Conservation (phyloP, 441 rosid species). For the Populus hybrid region DNA sequence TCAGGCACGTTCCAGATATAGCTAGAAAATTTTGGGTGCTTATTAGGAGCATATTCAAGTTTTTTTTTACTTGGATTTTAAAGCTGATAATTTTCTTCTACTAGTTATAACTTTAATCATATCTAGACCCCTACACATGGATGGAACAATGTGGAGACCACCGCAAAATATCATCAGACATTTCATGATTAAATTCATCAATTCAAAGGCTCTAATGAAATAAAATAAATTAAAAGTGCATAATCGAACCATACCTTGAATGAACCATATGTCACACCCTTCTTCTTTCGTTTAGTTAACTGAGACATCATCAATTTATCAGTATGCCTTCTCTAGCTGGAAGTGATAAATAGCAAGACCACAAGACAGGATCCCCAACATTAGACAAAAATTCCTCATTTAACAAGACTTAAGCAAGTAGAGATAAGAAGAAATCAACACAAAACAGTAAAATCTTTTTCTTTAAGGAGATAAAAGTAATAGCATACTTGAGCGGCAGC, state of each 20-base stretch:
- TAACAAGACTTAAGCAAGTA: neutral
- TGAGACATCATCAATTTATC: conserved; percentile 93
- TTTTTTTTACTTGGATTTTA: too few species aligned
- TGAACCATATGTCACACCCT: conserved; percentile 77
- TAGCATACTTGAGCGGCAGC: conserved; percentile 66
- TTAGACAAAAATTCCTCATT: conserved; percentile 3
- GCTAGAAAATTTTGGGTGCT: neutral
- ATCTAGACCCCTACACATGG: neutral
- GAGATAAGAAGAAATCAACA: neutral
- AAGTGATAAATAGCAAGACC: conserved; percentile 19
- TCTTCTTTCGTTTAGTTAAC: conserved; percentile 69
- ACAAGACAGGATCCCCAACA: conserved; percentile 12
- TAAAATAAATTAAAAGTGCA: conserved; percentile 1
- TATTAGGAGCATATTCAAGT: neutral
- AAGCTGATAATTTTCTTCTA: neutral
- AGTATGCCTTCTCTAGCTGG: conserved; percentile 94
- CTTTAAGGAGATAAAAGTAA: neutral
- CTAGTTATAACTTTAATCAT: neutral
- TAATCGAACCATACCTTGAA: conserved; percentile 52
- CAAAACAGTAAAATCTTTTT: neutral
- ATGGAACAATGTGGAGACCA: neutral
- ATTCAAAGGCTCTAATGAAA: conserved; percentile 15
- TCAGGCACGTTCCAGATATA: neutral
- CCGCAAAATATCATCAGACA: neutral
- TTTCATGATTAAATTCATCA: neutral